A percentile compares a stretch with the other conserved stretches of the same genome.
These are phyloP conservation scores for Galerina marginata DNA, from an alignment of 768 basidiomycete species.

Conservation along the genomic window DNA sequence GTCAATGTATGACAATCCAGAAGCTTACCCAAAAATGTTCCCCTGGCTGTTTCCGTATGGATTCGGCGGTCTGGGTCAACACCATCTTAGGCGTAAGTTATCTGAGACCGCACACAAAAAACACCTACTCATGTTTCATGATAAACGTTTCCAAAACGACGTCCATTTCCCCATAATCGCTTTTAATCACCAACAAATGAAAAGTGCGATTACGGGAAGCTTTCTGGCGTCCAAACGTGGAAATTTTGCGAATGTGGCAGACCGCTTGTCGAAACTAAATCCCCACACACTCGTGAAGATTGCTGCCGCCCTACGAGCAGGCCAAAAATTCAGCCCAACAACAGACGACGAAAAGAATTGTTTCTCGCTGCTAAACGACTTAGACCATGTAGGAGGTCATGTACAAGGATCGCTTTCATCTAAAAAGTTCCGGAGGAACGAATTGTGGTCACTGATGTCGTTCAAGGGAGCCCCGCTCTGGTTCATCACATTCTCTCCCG, in stretches of 20 bases:
- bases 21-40: conserved; percentile 42
- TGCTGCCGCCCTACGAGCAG: conserved; percentile 21
- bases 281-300: conserved; percentile 23
- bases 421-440: conserved; percentile 33
- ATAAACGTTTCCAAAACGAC: conserved; percentile 45
- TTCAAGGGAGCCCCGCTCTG: conserved; percentile 33
- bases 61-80: conserved; percentile 37
- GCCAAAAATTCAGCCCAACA: conserved; percentile 23
- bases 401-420: conserved; percentile 29
- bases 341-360: conserved; percentile 28
- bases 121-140: conserved; percentile 41
- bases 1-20: conserved; percentile 39
- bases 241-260: conserved; percentile 30
- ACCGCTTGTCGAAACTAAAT: conserved; percentile 27
- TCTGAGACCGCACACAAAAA: conserved; percentile 31
- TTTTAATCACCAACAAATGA: conserved; percentile 46
- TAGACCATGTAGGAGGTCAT: conserved; percentile 32
- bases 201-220: conserved; percentile 27
- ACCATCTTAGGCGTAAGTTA: conserved; percentile 3
- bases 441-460: conserved; percentile 36
- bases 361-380: conserved; percentile 27
- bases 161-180: conserved; percentile 40
- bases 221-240: conserved; percentile 30
- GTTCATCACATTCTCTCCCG: conserved; percentile 44
- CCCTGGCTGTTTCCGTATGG: conserved; percentile 51